Base-by-base conservation (phyloP, 1,284 basidiomycete species). In the Tetrapyrgos nigripes region DNA sequence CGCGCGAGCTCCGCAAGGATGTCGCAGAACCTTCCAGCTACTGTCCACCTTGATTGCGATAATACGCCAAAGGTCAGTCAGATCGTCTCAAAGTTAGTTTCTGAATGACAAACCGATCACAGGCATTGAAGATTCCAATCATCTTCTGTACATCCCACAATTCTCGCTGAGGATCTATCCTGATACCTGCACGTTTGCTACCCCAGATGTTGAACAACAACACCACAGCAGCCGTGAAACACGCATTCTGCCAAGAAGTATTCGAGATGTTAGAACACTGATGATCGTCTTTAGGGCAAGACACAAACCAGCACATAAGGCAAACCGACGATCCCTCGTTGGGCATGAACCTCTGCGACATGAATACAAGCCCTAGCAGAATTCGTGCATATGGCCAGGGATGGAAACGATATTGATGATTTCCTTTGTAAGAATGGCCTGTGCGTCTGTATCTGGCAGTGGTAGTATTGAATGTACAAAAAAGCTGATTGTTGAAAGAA, bases 401-500 rank as follows among this genome's bases (percentile, higher is more conserved):
- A 62, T 19, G 55, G 51, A 27, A 60, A 55, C 10, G 49, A 55
- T 26, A 53, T 19, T 5, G 33, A 28, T 23, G 62, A 59, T 33
- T 56, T 31, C 23, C 61, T 61, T 31, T 60, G 59, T 23, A 61
- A 53, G 45, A 63, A 63, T 9, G 57, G 59, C 13, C 62, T 55
- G 43, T 63, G 62, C 8, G 53, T 46, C 43, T 57, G 60, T 2
- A 63, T 63, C 44, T 63, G 59, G 2, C 60, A 53, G 45, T 57
- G 46, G 31, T 60, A 60, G 53, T 56, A 61, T 29, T 52, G 55
- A 14, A 49, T 26, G 24, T 61, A 53, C 2, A 63, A 31, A 48
- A 60, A 55, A 13, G 57, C 62, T 8, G 59, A 61, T 48, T 63
- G 62, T 4, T 60, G 60, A 46, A 56, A 58, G 47, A 61, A 61